Evolutionary conservation across 2,329 filamentous ascomycete species (phyloP), one percentile per base, ranked within the genome.

Genomic region (Xylariomycetidae sp.): DNA sequence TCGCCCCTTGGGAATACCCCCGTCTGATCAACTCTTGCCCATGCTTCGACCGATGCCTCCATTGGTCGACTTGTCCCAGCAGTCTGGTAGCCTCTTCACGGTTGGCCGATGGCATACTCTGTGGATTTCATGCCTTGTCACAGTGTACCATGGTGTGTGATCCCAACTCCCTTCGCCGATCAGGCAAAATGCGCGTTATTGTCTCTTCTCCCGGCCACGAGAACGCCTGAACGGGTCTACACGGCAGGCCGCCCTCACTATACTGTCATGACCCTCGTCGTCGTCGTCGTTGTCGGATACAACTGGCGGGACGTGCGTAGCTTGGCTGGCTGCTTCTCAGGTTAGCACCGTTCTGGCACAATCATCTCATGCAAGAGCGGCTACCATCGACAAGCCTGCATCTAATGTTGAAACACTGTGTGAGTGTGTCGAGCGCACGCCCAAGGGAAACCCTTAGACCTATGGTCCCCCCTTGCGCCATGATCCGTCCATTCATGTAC

Each of bases 391-490:
- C 33, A 41, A 25, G 32, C 36, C 41, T 45, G 37, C 44, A 37
- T 45, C 29, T 36, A 36, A 26, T 30, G 33, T 51, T 52, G 48
- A 53, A 44, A 54, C 48, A 50, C 33, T 45, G 43, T 48, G 45
- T 40, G 31, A 36, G 30, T 36, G 35, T 28, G 27, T 28, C 25
- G 37, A 33, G 36, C 38, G 40, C 30, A 25, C 26, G 41, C 29
- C 40, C n/a, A n/a, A n/a, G 45, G 36, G 37, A 31, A 38, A 34
- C 36, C 40, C 35, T 35, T 40, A 36, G 30, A 38, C 33, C 34
- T 41, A 19, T 26, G 31, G 29, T 37, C 26, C 35, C 50, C 51
- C 51, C n/a, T 54, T 54, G 49, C 51, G 44, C 44, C 43, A 33
- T 46, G 38, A 36, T 34, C 33, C 34, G 37, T 40, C 42, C 39